phyloP scores from a whole-genome alignment of 441 rosid genomes.

The Pelargonium cotyledonis region DNA sequence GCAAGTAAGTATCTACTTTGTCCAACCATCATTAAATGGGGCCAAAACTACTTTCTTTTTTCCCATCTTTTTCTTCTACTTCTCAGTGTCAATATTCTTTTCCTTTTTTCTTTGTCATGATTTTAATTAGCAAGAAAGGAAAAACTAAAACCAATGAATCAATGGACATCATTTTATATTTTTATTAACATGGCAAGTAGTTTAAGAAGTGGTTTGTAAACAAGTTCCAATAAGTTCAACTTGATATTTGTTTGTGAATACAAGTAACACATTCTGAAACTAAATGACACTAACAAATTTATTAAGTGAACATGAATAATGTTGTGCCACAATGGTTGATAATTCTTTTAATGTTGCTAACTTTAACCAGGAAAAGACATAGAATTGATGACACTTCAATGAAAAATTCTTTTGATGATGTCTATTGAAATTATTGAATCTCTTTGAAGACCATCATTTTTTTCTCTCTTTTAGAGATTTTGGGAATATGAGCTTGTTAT shows the following conservation, averaged over 20 bases:
- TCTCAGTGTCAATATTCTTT: background rate
- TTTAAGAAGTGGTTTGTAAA: no score
- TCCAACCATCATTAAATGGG: constrained; percentile 1
- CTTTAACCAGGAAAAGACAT: constrained; percentile 5
- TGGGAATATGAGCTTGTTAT: constrained; percentile 35
- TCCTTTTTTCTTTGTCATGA: background rate
- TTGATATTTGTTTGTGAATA: no score
- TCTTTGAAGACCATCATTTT: constrained; percentile 11
- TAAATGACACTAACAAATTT: no score
- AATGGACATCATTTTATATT: no score
- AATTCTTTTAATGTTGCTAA: background rate
- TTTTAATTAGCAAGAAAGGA: background rate
- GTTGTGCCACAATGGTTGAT: no score
- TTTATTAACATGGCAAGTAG: no score
- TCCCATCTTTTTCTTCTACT: background rate
- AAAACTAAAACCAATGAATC: background rate
- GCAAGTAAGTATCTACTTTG: background rate
- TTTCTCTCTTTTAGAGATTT: constrained; percentile 1
- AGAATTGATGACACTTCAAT: constrained; percentile 41
- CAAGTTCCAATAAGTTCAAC: no score
- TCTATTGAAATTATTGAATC: constrained; percentile 39
- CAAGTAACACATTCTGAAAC: no score
- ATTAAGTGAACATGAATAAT: no score
- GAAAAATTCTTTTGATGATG: constrained; percentile 46
- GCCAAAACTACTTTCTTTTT: background rate